Evolutionary conservation across 139 green algal genomes (phyloP), one percentile per base, ranked within the genome.

Genomic region (Zygnema circumcarinatum): DNA sequence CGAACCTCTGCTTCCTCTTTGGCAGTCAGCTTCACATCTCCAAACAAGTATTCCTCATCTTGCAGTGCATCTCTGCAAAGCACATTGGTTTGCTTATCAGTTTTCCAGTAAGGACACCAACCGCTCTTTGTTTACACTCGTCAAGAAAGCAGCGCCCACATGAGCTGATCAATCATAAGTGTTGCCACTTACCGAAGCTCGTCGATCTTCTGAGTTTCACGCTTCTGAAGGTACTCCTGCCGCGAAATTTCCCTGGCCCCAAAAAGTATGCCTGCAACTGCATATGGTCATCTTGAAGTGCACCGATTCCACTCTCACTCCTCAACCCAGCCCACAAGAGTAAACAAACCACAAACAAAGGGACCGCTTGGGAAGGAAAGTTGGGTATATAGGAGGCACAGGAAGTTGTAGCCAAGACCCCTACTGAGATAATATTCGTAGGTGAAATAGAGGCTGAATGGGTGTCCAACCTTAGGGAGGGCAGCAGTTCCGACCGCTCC

Each of bases 141-240:
- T n/a, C n/a, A n/a, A n/a, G n/a, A n/a, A n/a, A n/a, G n/a, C n/a
- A n/a, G n/a, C n/a, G n/a, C n/a, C n/a, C n/a, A n/a, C n/a, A n/a
- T n/a, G n/a, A n/a, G n/a, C n/a, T n/a, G n/a, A n/a, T n/a, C n/a
- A n/a, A n/a, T n/a, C n/a, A n/a, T 29, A 53, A 78, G 7, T 78
- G 7, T 11, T 40, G 35, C 38, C 53, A 86, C 80, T 86, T 32
- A 86, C 80, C 84, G 38, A 25, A 96, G 88, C 86, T 96, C 95
- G 73, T 95, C 85, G 16, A 98, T 89, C 92, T 98, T 98, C 38
- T 95, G 89, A 40, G 92, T 89, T 90, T 99, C 96, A 0, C 97
- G 92, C 86, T 98, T 98, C 54, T 94, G 93, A 41, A 99, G 92
- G 92, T 99, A 99, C 90, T 98, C 96, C 93, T 98, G 96, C 0